These are phyloP conservation scores for Fistulinella cinereoalba DNA, from an alignment of 1,284 basidiomycete genomes.

Conservation along the genomic window DNA sequence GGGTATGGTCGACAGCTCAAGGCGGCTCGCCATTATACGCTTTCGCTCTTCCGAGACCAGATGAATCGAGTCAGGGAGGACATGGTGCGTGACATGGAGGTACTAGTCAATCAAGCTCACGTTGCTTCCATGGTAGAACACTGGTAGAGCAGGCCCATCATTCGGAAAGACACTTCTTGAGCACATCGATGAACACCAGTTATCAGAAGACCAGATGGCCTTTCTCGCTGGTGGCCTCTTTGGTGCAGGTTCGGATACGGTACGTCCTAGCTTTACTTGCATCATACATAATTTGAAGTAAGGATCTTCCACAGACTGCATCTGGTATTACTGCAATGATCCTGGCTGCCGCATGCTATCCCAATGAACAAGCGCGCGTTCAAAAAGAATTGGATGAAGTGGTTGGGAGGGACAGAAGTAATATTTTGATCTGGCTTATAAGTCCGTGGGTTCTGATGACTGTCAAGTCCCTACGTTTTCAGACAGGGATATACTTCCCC, in stretches of 20 bases:
- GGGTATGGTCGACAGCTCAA: constrained; percentile 9
- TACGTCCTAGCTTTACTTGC: background rate
- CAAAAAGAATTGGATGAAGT: constrained; percentile 15
- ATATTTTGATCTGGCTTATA: background rate
- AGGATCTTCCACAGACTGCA: constrained; percentile 2
- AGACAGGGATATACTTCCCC: constrained; percentile 12
- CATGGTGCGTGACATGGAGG: too few relatives aligned
- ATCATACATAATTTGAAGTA: background rate
- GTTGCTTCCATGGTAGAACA: too few relatives aligned
- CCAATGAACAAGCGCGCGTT: constrained; percentile 9
- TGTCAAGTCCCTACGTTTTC: constrained; percentile 9
- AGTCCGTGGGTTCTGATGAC: background rate
- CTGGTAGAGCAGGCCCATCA: background rate
- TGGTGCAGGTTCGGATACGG: constrained; percentile 8
- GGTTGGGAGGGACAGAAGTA: constrained; percentile 11
- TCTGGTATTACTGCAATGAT: constrained; percentile 7
- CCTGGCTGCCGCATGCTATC: constrained; percentile 13
- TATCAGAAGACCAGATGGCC: constrained; percentile 15
- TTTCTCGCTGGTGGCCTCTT: constrained; percentile 14
- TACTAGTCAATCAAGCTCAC: too few relatives aligned
- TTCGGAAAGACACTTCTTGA: constrained; percentile 13
- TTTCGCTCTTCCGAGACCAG: constrained; percentile 33
- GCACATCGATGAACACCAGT: constrained; percentile 3
- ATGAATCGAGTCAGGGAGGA: constrained; percentile 9
- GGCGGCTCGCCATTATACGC: constrained; percentile 51